phyloP scores from a whole-genome alignment of 441 rosid genomes.

The Eugenia klotzschiana region DNA sequence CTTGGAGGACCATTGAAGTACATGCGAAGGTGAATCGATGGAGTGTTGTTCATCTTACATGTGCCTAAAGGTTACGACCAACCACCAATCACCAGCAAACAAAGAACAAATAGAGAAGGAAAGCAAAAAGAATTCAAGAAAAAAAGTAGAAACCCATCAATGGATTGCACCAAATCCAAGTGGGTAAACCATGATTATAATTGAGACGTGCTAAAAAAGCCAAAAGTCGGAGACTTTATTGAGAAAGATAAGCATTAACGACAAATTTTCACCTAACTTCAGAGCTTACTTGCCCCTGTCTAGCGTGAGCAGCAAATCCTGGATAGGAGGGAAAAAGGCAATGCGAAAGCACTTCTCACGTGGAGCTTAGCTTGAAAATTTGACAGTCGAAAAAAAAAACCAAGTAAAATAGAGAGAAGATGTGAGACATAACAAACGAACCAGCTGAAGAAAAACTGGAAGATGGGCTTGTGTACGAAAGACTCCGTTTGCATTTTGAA shows the following conservation, averaged over 20 bases:
- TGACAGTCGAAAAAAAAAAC: not conserved
- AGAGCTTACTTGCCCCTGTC: not conserved
- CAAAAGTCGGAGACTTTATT: not conserved
- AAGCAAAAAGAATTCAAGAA: not conserved
- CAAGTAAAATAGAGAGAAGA: not conserved
- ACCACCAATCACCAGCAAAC: not conserved
- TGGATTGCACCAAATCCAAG: not conserved
- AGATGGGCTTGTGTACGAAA: not conserved
- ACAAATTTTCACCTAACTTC: not conserved
- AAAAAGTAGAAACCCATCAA: not conserved
- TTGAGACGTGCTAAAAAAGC: not conserved
- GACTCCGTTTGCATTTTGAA: not conserved
- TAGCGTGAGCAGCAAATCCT: not conserved
- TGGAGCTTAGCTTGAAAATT: not conserved
- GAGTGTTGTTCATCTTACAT: not conserved
- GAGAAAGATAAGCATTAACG: not conserved
- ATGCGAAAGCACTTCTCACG: not conserved
- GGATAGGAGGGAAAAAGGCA: not conserved
- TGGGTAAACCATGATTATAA: not conserved
- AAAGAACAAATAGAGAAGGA: not conserved
- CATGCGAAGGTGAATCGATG: not conserved
- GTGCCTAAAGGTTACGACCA: not conserved
- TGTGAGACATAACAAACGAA: not conserved
- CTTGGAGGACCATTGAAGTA: not conserved
- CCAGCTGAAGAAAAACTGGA: not conserved